phyloP scores from a whole-genome alignment of 2,329 filamentous ascomycete genomes.

The Grosmannia penicillata region DNA sequence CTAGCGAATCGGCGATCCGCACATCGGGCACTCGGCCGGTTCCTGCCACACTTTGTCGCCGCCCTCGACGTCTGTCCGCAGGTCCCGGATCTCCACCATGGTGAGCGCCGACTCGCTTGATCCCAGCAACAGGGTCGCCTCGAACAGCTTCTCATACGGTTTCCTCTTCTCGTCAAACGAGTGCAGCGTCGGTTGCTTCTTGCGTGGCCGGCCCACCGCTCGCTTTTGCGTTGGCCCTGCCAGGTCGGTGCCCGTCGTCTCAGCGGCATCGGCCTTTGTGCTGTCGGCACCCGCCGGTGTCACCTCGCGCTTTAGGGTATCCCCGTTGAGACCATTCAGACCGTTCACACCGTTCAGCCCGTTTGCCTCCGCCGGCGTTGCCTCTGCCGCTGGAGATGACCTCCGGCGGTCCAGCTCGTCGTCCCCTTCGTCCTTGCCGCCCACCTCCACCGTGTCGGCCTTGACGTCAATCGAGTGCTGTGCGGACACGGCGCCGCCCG shows the following conservation, averaged over 20 bases:
- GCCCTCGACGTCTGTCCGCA: constrained; percentile 29
- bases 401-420: constrained; percentile 19
- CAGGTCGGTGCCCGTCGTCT: constrained; percentile 10
- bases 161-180: constrained; percentile 19
- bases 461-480: constrained; percentile 39
- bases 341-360: too few species aligned
- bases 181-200: constrained; percentile 18
- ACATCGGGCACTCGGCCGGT: constrained; percentile 34
- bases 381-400: constrained; percentile 2
- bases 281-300: constrained; percentile 6
- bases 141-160: constrained; percentile 37
- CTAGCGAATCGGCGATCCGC: constrained; percentile 16
- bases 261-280: constrained; percentile 6
- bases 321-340: too few species aligned
- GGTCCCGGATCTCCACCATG: constrained; percentile 34
- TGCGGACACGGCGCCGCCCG: constrained; percentile 30
- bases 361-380: too few species aligned
- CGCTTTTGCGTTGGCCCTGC: constrained; percentile 6
- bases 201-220: constrained; percentile 13
- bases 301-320: constrained; percentile 4
- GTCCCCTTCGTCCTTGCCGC: constrained; percentile 20
- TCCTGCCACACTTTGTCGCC: constrained; percentile 40
- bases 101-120: constrained; percentile 29
- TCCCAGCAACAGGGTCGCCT: constrained; percentile 32
- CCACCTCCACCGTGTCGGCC: constrained; percentile 23